Conservation (phyloP, 2,329 filamentous ascomycete species). For the Sclerotinia nivalis region DNA sequence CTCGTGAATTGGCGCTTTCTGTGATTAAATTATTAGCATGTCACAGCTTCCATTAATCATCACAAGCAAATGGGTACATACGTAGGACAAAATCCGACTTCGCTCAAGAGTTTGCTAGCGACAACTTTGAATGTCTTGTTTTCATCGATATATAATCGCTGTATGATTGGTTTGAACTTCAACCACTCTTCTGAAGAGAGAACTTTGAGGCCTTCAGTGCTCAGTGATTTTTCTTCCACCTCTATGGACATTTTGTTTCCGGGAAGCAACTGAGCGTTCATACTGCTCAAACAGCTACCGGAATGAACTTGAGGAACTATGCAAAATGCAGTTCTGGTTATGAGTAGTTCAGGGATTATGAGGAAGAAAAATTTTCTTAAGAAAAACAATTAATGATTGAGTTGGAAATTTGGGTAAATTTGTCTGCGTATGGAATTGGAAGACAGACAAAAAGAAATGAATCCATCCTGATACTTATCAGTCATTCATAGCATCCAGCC, state of each 20-base stretch:
- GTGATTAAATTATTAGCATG: neutral
- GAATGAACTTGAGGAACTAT: neutral
- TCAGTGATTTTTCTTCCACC: neutral
- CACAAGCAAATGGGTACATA: neutral
- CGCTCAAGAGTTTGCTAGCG: neutral
- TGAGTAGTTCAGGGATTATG: neutral
- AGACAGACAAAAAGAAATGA: neutral
- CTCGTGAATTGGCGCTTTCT: conserved; percentile 17
- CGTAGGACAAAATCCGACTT: neutral
- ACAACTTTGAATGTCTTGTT: neutral
- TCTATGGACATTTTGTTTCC: neutral
- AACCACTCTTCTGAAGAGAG: conserved; percentile 6
- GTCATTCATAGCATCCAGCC: neutral
- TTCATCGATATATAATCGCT: conserved; percentile 3
- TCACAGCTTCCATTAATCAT: neutral
- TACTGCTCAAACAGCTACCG: neutral
- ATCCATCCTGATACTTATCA: neutral
- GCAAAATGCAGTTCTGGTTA: too few relatives aligned
- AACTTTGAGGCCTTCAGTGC: neutral
- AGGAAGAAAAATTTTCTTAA: neutral
- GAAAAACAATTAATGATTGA: neutral
- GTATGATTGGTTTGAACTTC: conserved; percentile 11
- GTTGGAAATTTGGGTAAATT: too few relatives aligned
- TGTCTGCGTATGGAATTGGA: neutral
- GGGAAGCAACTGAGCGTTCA: neutral